phyloP scores from a whole-genome alignment of 1,284 basidiomycete species.

The Polyporus tsugae region DNA sequence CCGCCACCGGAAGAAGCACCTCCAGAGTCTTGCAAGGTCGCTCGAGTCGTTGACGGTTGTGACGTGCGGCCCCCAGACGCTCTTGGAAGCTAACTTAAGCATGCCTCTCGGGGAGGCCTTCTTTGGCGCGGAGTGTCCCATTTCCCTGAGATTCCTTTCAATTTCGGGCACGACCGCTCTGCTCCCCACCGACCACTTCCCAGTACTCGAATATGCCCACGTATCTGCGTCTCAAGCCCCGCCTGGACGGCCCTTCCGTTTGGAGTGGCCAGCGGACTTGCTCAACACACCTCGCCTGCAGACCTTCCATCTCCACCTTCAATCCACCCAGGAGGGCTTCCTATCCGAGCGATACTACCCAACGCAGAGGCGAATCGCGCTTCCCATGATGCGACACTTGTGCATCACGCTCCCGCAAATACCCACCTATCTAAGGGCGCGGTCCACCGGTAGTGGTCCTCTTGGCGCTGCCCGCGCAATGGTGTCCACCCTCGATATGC shows the following conservation, averaged over 20 bases:
- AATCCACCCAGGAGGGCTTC: neutral
- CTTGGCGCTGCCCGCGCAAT: neutral
- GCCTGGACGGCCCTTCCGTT: too few relatives aligned
- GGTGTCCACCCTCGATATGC: neutral
- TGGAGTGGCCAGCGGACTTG: neutral
- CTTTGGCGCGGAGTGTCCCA: neutral
- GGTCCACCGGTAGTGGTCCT: neutral
- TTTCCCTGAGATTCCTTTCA: neutral
- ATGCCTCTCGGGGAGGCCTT: neutral
- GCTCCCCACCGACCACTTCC: constrained; percentile 3
- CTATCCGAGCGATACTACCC: neutral
- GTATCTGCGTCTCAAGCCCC: neutral
- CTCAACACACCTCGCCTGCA: neutral
- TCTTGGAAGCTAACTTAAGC: neutral
- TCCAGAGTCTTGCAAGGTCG: constrained; percentile 3
- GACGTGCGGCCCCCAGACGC: neutral
- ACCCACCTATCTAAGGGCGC: too few relatives aligned
- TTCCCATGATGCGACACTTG: constrained; percentile 9
- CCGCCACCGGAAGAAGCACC: neutral
- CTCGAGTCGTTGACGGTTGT: constrained; percentile 7
- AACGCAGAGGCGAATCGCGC: neutral
- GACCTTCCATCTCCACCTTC: constrained; percentile 2
- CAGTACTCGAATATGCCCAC: neutral
- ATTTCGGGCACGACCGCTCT: neutral
- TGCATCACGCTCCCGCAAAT: neutral